phyloP scores from a whole-genome alignment of 2,329 filamentous ascomycete species.

The Teratosphaeria gauchensis region DNA sequence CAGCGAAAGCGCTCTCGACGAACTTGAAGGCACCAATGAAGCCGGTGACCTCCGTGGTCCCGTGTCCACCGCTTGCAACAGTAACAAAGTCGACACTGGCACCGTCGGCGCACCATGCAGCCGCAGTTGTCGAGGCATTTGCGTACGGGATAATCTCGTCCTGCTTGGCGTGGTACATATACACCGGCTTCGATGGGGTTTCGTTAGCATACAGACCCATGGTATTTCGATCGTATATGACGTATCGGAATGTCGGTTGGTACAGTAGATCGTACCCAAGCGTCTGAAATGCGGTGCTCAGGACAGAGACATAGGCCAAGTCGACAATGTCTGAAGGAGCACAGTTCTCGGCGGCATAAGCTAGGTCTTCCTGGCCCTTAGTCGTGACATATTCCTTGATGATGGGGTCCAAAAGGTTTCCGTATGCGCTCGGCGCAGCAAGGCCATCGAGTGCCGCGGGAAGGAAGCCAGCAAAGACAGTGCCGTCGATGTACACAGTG shows the following conservation, averaged over 20 bases:
- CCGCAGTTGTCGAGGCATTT: conserved; percentile 16
- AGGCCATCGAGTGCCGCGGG: conserved; percentile 17
- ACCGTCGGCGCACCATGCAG: conserved; percentile 20
- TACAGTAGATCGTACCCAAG: conserved; percentile 15
- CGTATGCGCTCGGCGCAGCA: conserved; percentile 15
- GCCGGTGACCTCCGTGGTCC: conserved; percentile 17
- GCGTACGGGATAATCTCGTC: conserved; percentile 24
- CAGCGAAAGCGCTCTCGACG: conserved; percentile 16
- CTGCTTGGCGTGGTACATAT: conserved; percentile 17
- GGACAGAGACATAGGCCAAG: conserved; percentile 14
- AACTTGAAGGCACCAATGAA: conserved; percentile 16
- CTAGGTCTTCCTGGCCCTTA: conserved; percentile 10
- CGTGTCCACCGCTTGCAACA: conserved; percentile 17
- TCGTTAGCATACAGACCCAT: conserved; percentile 16
- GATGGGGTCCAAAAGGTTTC: conserved; percentile 11
- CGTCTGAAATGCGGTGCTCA: conserved; percentile 10
- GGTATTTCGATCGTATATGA: conserved; percentile 10
- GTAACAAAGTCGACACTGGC: conserved; percentile 19
- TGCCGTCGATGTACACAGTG: conserved; percentile 16
- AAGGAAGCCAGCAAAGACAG: conserved; percentile 19
- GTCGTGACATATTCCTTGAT: conserved; percentile 13
- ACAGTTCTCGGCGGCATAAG: conserved; percentile 15
- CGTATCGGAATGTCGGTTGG: conserved; percentile 10
- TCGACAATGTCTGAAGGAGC: conserved; percentile 11
- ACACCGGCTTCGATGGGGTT: conserved; percentile 19